Evolutionary conservation across 176 grass and related monocot genomes (phyloP).

Genomic region (Triticum turgidum): DNA sequence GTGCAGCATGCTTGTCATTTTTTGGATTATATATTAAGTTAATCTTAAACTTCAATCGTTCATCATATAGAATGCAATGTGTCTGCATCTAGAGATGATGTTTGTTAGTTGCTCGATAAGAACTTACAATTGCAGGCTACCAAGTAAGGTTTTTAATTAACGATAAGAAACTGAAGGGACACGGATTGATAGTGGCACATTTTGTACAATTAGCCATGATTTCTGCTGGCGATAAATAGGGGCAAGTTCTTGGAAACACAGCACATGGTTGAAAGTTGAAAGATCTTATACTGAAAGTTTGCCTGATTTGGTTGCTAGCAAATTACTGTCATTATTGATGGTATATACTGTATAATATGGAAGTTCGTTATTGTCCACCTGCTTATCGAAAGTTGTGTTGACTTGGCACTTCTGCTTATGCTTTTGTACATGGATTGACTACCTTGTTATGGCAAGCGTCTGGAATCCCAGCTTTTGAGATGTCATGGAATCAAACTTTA

Average conservation of each 20-base stretch:
- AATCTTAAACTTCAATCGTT: neutral
- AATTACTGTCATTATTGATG: slow-evolving; percentile 7
- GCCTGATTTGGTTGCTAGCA: neutral
- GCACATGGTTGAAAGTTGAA: neutral
- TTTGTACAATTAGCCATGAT: neutral
- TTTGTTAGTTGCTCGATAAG: neutral
- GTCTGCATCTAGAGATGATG: neutral
- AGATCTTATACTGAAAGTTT: neutral
- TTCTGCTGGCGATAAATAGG: neutral
- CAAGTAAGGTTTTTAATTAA: neutral
- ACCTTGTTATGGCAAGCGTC: neutral
- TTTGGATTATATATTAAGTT: neutral
- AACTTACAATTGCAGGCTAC: neutral
- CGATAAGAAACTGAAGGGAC: neutral
- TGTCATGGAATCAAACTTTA: neutral
- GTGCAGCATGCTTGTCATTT: slow-evolving; percentile 10
- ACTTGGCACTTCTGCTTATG: neutral
- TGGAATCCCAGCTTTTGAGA: neutral
- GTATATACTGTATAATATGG: neutral
- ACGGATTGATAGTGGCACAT: neutral
- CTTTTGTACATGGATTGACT: neutral
- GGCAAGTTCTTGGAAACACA: neutral
- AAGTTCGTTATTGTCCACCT: neutral
- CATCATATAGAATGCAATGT: neutral
- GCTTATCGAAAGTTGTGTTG: neutral